These are phyloP conservation scores for Cladorrhinum sp. DNA, from an alignment of 2,329 filamentous ascomycete genomes.

Conservation along the genomic window DNA sequence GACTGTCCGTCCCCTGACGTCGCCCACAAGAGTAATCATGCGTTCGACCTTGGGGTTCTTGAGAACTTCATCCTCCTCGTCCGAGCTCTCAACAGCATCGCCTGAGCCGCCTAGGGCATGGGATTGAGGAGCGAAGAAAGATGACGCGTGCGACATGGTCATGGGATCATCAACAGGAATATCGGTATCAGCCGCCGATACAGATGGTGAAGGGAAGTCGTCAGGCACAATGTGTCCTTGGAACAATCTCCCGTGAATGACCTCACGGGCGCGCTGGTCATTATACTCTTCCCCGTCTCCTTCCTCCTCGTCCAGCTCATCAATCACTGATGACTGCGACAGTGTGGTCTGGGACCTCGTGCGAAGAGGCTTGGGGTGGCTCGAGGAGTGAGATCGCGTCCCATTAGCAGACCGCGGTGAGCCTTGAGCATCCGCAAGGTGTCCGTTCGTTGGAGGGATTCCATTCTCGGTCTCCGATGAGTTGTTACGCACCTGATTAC, in stretches of 20 bases:
- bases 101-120: slow-evolving; percentile 78
- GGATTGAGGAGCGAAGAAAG: slow-evolving; percentile 67
- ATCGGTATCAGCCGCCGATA: slow-evolving; percentile 66
- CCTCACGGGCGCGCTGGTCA: slow-evolving; percentile 79
- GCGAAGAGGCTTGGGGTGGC: slow-evolving; percentile 28
- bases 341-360: slow-evolving; percentile 32
- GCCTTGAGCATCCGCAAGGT: slow-evolving; percentile 34
- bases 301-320: slow-evolving; percentile 39
- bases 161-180: slow-evolving; percentile 76
- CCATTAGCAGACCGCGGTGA: slow-evolving; percentile 41
- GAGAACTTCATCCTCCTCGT: slow-evolving; percentile 90
- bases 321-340: slow-evolving; percentile 37
- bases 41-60: slow-evolving; percentile 79
- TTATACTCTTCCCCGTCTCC: slow-evolving; percentile 55
- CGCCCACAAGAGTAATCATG: slow-evolving; percentile 95
- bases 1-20: slow-evolving; percentile 83
- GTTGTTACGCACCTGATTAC: slow-evolving; percentile 28
- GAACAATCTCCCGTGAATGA: slow-evolving; percentile 85
- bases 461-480: slow-evolving; percentile 26
- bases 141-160: slow-evolving; percentile 75
- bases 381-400: slow-evolving; percentile 23
- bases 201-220: slow-evolving; percentile 76
- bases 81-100: slow-evolving; percentile 77
- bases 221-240: slow-evolving; percentile 96
- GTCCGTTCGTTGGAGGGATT: slow-evolving; percentile 22